Percentiles rank a stretch among this genome's conserved stretches.
Conservation (phyloP, 352 stramenopile species). For the Globisporangium spiculum region DNA sequence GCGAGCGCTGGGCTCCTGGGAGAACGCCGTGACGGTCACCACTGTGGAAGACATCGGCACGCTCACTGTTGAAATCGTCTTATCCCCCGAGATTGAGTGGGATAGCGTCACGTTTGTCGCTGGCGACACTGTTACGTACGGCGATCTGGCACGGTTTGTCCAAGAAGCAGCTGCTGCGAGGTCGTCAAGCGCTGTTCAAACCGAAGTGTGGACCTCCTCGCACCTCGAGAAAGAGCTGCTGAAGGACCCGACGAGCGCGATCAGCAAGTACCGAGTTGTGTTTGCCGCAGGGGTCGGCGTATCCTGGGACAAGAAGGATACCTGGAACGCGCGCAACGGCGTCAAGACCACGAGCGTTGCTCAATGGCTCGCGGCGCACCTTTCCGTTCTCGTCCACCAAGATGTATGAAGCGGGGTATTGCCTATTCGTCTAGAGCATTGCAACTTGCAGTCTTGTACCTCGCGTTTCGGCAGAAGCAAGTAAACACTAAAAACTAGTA, state of each 20-base stretch:
- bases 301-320: slow-evolving; percentile 2
- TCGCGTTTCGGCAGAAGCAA: too few relatives aligned
- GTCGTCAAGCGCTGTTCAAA: background rate
- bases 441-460: too few relatives aligned
- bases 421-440: too few relatives aligned
- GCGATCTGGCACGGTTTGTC: background rate
- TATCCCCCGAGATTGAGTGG: slow-evolving; percentile 9
- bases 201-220: background rate
- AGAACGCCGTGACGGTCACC: slow-evolving; percentile 16
- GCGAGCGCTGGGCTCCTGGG: slow-evolving; percentile 14
- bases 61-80: slow-evolving; percentile 11
- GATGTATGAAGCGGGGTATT: background rate
- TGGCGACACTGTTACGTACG: slow-evolving; percentile 17
- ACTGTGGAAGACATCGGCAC: slow-evolving; percentile 16
- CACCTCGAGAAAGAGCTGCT: slow-evolving; percentile 6
- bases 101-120: slow-evolving; percentile 14
- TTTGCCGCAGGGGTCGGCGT: slow-evolving; percentile 1
- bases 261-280: slow-evolving; percentile 17
- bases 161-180: background rate
- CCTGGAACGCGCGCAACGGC: background rate
- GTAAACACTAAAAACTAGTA: background rate
- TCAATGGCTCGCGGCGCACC: background rate
- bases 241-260: slow-evolving; percentile 8
- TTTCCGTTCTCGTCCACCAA: background rate
- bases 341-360: background rate